Conservation (phyloP, 306 rosid genomes). For the Datisca glomerata region DNA sequence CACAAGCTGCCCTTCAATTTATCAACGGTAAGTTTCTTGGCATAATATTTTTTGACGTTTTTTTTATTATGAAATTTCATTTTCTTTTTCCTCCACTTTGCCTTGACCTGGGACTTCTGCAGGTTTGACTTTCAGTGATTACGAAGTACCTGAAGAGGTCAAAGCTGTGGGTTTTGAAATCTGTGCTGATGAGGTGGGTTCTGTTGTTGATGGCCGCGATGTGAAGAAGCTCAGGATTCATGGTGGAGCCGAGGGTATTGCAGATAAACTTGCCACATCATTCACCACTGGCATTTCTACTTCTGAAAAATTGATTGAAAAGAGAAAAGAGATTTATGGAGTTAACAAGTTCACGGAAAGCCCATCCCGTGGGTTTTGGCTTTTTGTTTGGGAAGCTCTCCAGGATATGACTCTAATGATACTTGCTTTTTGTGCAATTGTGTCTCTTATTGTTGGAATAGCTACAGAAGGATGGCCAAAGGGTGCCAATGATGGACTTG, state of each 20-base stretch:
- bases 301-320: constrained; percentile 45
- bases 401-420: constrained; percentile 95
- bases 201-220: constrained; percentile 81
- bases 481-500: constrained; percentile 98
- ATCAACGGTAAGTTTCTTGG: constrained; percentile 54
- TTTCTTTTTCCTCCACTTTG: too few species aligned
- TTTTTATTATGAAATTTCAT: too few species aligned
- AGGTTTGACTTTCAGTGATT: constrained; percentile 70
- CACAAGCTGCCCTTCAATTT: constrained; percentile 99
- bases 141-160: constrained; percentile 73
- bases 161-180: constrained; percentile 73
- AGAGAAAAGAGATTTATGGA: constrained; percentile 70
- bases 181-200: constrained; percentile 72
- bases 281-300: constrained; percentile 45
- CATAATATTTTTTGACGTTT: too few species aligned
- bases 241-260: constrained; percentile 57
- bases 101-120: constrained; percentile 12
- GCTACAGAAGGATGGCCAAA: constrained; percentile 93
- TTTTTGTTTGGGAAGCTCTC: constrained; percentile 97
- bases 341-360: constrained; percentile 76
- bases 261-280: constrained; percentile 53
- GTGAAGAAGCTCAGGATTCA: constrained; percentile 72
- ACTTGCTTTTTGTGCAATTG: constrained; percentile 72
- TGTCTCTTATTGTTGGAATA: constrained; percentile 79
- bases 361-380: constrained; percentile 68